Evolutionary conservation across 495 filamentous ascomycete species (phyloP).

Genomic region (Aspergillus nanangensis): DNA sequence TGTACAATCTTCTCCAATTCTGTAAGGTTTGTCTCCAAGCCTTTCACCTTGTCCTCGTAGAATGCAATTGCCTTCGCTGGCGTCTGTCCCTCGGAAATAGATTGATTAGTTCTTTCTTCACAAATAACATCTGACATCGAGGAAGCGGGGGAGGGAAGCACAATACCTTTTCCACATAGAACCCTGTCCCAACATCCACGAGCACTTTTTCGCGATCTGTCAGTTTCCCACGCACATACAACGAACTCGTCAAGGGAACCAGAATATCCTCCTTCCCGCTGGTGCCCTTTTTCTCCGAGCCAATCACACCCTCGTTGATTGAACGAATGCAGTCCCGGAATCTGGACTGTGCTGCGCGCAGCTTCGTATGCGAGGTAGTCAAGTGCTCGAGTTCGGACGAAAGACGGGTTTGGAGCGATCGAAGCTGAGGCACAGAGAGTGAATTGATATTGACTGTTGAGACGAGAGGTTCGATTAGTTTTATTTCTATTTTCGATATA

Average conservation of each 20-base stretch:
- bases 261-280: constrained; percentile 56
- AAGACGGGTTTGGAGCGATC: constrained; percentile 83
- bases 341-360: constrained; percentile 82
- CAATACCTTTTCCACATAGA: constrained; percentile 87
- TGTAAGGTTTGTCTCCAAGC: constrained; percentile 69
- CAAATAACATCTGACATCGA: no score
- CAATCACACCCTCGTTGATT: constrained; percentile 57
- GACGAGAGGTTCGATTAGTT: not conserved
- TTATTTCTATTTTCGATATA: not conserved
- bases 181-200: constrained; percentile 94
- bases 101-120: not conserved
- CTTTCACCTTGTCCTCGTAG: constrained; percentile 80
- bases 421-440: constrained; percentile 54
- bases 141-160: not conserved
- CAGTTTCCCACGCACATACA: constrained; percentile 86
- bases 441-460: constrained; percentile 57
- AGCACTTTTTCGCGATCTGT: constrained; percentile 75
- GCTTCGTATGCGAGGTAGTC: constrained; percentile 79
- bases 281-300: constrained; percentile 32
- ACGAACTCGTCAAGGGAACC: constrained; percentile 84
- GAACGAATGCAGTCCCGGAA: constrained; percentile 84
- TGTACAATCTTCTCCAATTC: constrained; percentile 85
- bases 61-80: constrained; percentile 74
- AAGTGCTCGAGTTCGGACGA: constrained; percentile 94
- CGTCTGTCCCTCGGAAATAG: constrained; percentile 33